These are phyloP conservation scores for Cladophialophora psammophila DNA, from an alignment of 2,329 filamentous ascomycete species.

Conservation along the genomic window DNA sequence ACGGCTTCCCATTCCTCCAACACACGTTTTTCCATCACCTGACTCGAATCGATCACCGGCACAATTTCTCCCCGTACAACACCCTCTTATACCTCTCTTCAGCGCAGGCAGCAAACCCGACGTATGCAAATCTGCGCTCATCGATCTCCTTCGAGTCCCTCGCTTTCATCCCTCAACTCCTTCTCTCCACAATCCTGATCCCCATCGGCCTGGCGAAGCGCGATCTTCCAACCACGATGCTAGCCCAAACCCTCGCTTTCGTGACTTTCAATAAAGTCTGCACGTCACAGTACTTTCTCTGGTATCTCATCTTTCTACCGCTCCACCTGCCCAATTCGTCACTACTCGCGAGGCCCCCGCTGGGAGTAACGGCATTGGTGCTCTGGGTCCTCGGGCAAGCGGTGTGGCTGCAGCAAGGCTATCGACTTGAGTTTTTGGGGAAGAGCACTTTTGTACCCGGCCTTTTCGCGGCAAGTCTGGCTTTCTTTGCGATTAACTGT, in stretches of 20 bases:
- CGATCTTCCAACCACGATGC: conserved; percentile 76
- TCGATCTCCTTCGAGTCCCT: conserved; percentile 72
- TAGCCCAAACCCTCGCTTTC: conserved; percentile 95
- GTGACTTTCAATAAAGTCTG: conserved; percentile 99
- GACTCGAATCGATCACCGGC: conserved; percentile 90
- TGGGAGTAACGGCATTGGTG: conserved; percentile 70
- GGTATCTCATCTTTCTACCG: conserved; percentile 94
- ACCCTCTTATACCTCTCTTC: conserved; percentile 87
- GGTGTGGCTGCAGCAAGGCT: conserved; percentile 78
- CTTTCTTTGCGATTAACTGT: conserved; percentile 84
- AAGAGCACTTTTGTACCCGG: conserved; percentile 84
- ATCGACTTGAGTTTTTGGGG: conserved; percentile 79
- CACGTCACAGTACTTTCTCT: conserved; percentile 99
- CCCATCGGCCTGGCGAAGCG: conserved; percentile 58
- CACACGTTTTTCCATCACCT: conserved; percentile 95
- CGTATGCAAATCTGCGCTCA: conserved; percentile 33
- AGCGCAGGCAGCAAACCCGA: conserved; percentile 56
- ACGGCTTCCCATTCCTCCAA: conserved; percentile 80
- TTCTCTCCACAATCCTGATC: conserved; percentile 78
- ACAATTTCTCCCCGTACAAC: conserved; percentile 98
- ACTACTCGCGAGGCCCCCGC: conserved; percentile 59
- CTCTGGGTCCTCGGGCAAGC: conserved; percentile 74
- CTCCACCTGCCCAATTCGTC: conserved; percentile 87
- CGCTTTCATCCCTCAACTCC: conserved; percentile 86
- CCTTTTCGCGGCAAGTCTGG: conserved; percentile 75